These are phyloP conservation scores for Euphorbia peplus DNA, from an alignment of 345 rosid species.

Conservation along the genomic window DNA sequence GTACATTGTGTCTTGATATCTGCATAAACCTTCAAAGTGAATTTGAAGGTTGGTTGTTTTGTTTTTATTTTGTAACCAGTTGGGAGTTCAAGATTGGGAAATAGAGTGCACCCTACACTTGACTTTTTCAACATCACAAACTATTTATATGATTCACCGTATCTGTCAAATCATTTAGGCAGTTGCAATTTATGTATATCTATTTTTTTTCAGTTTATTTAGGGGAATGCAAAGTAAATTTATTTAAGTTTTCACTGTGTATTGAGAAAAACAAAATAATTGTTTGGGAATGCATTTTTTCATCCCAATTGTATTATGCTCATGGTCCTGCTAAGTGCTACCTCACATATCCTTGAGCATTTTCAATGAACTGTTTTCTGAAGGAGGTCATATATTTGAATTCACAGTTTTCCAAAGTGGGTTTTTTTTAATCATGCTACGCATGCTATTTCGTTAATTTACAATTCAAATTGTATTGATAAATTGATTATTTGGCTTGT, in stretches of 20 bases:
- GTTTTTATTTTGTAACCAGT: neutral
- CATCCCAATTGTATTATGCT: neutral
- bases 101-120: neutral
- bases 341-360: neutral
- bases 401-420: neutral
- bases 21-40: neutral
- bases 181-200: no score
- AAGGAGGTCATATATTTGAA: neutral
- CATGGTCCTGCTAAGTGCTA: neutral
- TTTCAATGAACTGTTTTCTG: neutral
- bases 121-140: neutral
- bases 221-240: neutral
- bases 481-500: neutral
- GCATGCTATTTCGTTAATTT: neutral
- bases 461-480: neutral
- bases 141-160: neutral
- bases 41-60: neutral
- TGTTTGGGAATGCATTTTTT: neutral
- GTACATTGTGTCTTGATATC: neutral
- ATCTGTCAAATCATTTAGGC: no score
- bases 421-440: neutral
- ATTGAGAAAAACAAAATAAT: neutral
- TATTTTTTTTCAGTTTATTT: neutral
- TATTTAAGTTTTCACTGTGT: neutral
- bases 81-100: neutral